phyloP scores from a whole-genome alignment of 2,329 filamentous ascomycete genomes.

The Fusarium denticulatum region DNA sequence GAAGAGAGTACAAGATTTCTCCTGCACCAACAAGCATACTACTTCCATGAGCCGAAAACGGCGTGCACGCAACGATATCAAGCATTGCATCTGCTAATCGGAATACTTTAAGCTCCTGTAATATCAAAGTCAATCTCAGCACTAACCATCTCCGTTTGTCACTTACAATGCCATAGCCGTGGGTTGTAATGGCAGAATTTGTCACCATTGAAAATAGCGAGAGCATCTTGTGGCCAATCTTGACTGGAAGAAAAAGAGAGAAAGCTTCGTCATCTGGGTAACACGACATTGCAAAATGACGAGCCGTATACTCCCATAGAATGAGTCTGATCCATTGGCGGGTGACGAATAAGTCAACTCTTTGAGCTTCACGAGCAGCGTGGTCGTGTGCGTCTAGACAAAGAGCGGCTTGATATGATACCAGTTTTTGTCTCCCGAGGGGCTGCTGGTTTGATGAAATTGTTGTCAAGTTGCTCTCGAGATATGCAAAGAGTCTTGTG shows the following conservation, averaged over 20 bases:
- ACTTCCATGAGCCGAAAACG: constrained; percentile 21
- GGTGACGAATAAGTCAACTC: constrained; percentile 43
- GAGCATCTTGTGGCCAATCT: constrained; percentile 42
- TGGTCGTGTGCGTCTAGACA: constrained; percentile 26
- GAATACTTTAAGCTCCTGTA: constrained; percentile 42
- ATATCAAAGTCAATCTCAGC: background rate
- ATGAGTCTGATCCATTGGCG: constrained; percentile 44
- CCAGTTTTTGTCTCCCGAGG: constrained; percentile 32
- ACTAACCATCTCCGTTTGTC: too few relatives aligned
- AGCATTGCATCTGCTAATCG: constrained; percentile 39
- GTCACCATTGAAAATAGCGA: constrained; percentile 37
- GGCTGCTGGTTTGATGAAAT: constrained; percentile 24
- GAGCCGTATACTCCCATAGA: constrained; percentile 43
- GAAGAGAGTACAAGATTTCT: constrained; percentile 34
- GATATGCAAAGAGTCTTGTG: constrained; percentile 38
- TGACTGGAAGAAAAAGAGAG: constrained; percentile 40
- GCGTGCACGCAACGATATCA: constrained; percentile 38
- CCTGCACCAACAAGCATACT: constrained; percentile 40
- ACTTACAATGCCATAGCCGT: constrained; percentile 44
- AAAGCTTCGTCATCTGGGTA: constrained; percentile 39
- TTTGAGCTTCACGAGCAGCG: constrained; percentile 36
- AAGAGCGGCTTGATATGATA: constrained; percentile 36
- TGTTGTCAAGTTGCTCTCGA: constrained; percentile 36
- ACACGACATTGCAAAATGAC: constrained; percentile 43
- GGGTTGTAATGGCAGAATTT: constrained; percentile 33